Percentiles rank a stretch among this genome's conserved stretches.
phyloP scores from a whole-genome alignment of 495 filamentous ascomycete species.

The Tuber magnatum region DNA sequence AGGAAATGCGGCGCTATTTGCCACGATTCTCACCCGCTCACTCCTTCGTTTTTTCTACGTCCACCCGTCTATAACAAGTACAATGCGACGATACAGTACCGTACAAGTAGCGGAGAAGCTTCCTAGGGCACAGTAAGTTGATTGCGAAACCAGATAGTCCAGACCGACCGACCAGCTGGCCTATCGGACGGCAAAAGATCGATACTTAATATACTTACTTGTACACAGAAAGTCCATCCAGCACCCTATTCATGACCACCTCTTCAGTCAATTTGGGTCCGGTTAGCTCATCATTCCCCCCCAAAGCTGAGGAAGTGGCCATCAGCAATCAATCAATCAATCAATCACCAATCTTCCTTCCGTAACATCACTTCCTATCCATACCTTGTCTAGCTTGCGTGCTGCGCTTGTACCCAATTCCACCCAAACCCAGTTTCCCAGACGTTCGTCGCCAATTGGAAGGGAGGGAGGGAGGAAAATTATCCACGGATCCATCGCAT shows the following conservation, averaged over 20 bases:
- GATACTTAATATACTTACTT: background rate
- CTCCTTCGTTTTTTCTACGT: background rate
- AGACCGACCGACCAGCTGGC: background rate
- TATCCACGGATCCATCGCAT: constrained; percentile 17
- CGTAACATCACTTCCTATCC: background rate
- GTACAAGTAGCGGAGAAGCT: no score
- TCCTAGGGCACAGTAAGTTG: no score
- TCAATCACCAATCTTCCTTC: background rate
- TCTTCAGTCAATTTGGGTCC: background rate
- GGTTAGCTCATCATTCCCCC: background rate
- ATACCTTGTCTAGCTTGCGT: background rate
- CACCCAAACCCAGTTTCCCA: background rate
- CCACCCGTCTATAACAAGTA: no score
- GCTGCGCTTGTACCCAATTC: background rate
- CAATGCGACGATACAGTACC: no score
- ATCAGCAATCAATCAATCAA: background rate
- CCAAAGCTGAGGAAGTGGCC: background rate
- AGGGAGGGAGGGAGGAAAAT: background rate
- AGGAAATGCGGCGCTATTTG: background rate
- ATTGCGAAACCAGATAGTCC: background rate
- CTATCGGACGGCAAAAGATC: background rate
- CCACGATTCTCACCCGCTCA: background rate
- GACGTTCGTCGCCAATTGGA: background rate
- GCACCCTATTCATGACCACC: background rate
- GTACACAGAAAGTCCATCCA: background rate